Evolutionary conservation across 495 filamentous ascomycete species (phyloP), one percentile per base, ranked within the genome.

Genomic region (Parachaetomium inaequale): DNA sequence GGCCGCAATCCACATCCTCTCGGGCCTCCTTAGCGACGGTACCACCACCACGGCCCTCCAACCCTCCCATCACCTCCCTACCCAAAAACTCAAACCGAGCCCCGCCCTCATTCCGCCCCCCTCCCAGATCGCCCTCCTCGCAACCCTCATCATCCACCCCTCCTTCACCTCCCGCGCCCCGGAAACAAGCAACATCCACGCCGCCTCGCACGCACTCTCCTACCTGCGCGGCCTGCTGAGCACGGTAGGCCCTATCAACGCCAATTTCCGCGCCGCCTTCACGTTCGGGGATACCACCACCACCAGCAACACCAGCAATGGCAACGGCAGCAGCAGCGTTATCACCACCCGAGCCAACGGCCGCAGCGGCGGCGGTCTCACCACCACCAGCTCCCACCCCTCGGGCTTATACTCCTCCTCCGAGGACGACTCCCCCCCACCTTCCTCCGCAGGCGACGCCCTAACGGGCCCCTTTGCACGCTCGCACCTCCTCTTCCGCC

Each of bases 81-180:
- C 25, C 19, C n/a, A 43, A 31, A 17, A 55, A 7, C 42, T 46
- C 42, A 40, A 53, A n/a, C 73, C 79, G 19, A 80, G 78, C 3
- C 79, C 79, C 25, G 72, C 64, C 17, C 73, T 68, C 49, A 71
- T 75, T 19, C 70, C 79, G 74, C 64, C 88, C 76, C 63, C 82
- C 68, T 60, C 77, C 77, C 85, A 90, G 59, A 75, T 93, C 26
- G 83, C 89, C 4, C 76, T 93, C 7, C 82, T 88, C 4, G 78
- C 77, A 21, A 91, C 88, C 25, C 74, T 91, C 51, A 76, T 85
- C 28, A 84, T 92, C 15, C 89, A 93, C 65, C 90, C 91, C 0
- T 73, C 74, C 7, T 84, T 88, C 36, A 93, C 88, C 17, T 75
- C 76, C 21, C 71, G 77, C 17, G 62, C 73, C 0, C 59, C 68